Evolutionary conservation across 495 filamentous ascomycete genomes (phyloP), one percentile per base, ranked within the genome.

Genomic region (Hypoxylon subgilvum): DNA sequence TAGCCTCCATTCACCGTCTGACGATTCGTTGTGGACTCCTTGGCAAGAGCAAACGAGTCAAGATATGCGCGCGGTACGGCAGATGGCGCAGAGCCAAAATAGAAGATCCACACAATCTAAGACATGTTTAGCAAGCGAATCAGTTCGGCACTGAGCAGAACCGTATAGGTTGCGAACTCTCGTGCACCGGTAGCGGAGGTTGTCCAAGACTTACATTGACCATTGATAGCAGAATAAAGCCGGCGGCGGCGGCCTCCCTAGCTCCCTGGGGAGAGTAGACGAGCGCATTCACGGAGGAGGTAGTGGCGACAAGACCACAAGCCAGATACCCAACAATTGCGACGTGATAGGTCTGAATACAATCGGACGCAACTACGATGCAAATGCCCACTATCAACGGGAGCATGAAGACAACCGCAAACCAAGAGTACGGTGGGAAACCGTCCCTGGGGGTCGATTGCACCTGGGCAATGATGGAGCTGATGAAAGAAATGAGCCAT

Each of bases 101-200:
- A 96, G 76, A 96, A 96, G 56, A 97, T 96, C 94, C 94, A 99
- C 40, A 97, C 84, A 66, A 97, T 89, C 93, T 97, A 57, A 14
- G 16, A 44, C 2, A 7, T 18, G 38, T 1, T 2, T 18, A 9
- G 44, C 70, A 52, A 73, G 42, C 10, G n/a, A 41, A 66, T n/a
- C 6, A 12, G 2, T 25, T 8, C 18, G n/a, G 3, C 1, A 49
- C 18, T n/a, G 13, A 9, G n/a, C 34, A 4, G 5, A 38, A 17
- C 5, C 4, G n/a, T 17, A 2, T 8, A n/a, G 3, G 14, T 17
- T 5, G 21, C 41, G 27, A 23, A 13, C 30, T 16, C 0, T 19
- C 17, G 19, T 18, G 4, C 10, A 27, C 42, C 30, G 8, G 7
- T 10, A 31, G 23, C 4, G 13, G 6, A 21, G 14, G 12, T 2